Base-by-base conservation (phyloP, 2,329 filamentous ascomycete genomes). In the Lizonia empirigonia region DNA sequence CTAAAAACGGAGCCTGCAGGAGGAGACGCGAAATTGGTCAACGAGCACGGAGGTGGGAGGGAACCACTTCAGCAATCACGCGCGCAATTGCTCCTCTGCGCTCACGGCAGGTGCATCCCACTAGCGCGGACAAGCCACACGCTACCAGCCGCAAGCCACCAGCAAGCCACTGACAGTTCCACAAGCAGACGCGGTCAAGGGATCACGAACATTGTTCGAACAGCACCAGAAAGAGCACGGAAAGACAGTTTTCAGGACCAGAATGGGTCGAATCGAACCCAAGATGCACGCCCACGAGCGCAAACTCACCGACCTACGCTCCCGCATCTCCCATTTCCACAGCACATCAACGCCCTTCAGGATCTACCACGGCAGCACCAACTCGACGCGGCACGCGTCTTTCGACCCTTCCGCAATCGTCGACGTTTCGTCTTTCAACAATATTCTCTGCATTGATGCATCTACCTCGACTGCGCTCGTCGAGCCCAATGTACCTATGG, bases 311-410 rank as follows among this genome's bases (percentile, higher is more conserved):
- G 38, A 35, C 15, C 49, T 72, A 8, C 51, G 62, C 35, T 44
- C 50, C 16, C 60, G 54, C 18, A 57, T 69, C 7, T 47, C 57
- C 8, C 55, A 65, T 7, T 70, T 70, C 18, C 63, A 71, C 53
- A 41, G 49, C 18, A 51, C 49, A 16, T 66, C 64, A 37, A 64
- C 58, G 2, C 57, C 67, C 2, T 71, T 71, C 42, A 65, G 68
- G 8, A 58, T 91, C 63, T 89, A 86, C 64, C 88, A 91, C 73
- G 89, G 89, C 59, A 85, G 86, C 2, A 91, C 88, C 19, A 90
- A 90, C 76, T 88, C 84, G 72, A 91, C 89, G 12, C 84, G 89
- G 0, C 79, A 80, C 50, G 68, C 70, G 1, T 58, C 61, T n/a
- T 69, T 73, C 49, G 60, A 69, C 29, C 64, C 45, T 7, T 77